Evolutionary conservation across 2,329 filamentous ascomycete species (phyloP).

Genomic region (Fusarium sp.): DNA sequence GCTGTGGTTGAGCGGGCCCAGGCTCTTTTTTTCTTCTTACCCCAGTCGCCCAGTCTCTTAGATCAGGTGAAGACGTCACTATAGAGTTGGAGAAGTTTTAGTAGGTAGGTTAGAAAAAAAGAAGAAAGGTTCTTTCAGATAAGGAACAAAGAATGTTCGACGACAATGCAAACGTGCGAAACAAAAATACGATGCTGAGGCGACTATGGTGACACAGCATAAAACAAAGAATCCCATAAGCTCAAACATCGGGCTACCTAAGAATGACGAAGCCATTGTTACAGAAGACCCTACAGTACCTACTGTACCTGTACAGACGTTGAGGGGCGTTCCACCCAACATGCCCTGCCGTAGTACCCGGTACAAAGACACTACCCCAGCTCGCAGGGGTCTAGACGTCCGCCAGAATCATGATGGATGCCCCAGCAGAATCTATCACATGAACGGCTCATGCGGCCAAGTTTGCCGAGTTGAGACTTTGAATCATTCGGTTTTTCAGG

Average conservation of each 20-base stretch:
- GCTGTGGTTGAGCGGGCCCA: conserved; percentile 29
- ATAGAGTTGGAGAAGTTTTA: conserved; percentile 11
- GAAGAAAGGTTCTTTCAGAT: neutral
- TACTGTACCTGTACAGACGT: neutral
- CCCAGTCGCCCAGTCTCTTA: conserved; percentile 19
- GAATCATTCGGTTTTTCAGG: conserved; percentile 17
- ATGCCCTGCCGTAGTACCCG: conserved; percentile 22
- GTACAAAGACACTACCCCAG: conserved; percentile 35
- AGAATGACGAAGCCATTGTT: conserved; percentile 35
- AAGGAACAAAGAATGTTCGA: neutral
- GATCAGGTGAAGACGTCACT: conserved; percentile 40
- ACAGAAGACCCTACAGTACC: conserved; percentile 7
- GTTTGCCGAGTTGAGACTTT: conserved; percentile 26
- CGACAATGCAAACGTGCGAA: neutral
- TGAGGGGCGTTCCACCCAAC: conserved; percentile 33
- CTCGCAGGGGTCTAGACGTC: conserved; percentile 32
- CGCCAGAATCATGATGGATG: conserved; percentile 29
- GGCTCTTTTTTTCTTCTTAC: conserved; percentile 18
- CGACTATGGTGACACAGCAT: neutral
- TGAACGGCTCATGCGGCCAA: conserved; percentile 30
- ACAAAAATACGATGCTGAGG: neutral
- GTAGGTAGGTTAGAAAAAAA: neutral
- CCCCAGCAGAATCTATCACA: conserved; percentile 41
- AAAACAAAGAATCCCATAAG: conserved; percentile 12
- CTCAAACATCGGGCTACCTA: neutral